phyloP scores from a whole-genome alignment of 805 yeast genomes.

The Cyberlindnera mycetangii region DNA sequence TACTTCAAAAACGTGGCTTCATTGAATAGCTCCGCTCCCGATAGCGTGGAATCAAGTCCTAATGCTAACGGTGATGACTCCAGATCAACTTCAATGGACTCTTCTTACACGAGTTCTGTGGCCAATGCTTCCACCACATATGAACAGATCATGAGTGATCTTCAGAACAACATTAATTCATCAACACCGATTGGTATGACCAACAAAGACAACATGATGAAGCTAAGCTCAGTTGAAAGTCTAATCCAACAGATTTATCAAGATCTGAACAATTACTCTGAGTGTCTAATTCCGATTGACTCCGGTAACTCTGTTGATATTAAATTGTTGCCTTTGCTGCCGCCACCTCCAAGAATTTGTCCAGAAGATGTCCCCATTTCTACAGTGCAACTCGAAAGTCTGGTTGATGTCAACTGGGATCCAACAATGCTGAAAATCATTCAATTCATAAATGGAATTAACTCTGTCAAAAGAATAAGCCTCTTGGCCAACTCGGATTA shows the following conservation, averaged over 20 bases:
- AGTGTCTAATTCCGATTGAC: constrained; percentile 92
- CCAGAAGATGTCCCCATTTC: constrained; percentile 90
- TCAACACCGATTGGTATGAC: constrained; percentile 28
- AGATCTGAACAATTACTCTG: constrained; percentile 92
- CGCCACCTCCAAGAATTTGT: constrained; percentile 71
- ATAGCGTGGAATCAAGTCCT: constrained; percentile 9
- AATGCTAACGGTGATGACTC: constrained; percentile 11
- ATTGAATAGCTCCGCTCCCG: constrained; percentile 2
- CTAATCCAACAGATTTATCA: constrained; percentile 88
- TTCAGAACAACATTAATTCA: constrained; percentile 23
- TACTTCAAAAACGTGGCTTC: constrained; percentile 26
- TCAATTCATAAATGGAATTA: constrained; percentile 85
- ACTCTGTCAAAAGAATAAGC: constrained; percentile 75
- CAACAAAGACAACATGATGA: constrained; percentile 21
- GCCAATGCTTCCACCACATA: constrained; percentile 23
- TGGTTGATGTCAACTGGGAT: constrained; percentile 94
- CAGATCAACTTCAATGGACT: constrained; percentile 23
- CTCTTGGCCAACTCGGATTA: constrained; percentile 79
- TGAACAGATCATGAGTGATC: constrained; percentile 28
- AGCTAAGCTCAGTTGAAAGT: constrained; percentile 57
- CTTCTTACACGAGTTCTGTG: constrained; percentile 10
- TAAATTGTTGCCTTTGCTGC: constrained; percentile 85
- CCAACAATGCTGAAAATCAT: constrained; percentile 89
- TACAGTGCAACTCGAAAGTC: constrained; percentile 66
- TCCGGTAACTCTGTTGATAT: constrained; percentile 87